Evolutionary conservation across 768 basidiomycete genomes (phyloP).

Genomic region (Phanerodontia chrysosporium): DNA sequence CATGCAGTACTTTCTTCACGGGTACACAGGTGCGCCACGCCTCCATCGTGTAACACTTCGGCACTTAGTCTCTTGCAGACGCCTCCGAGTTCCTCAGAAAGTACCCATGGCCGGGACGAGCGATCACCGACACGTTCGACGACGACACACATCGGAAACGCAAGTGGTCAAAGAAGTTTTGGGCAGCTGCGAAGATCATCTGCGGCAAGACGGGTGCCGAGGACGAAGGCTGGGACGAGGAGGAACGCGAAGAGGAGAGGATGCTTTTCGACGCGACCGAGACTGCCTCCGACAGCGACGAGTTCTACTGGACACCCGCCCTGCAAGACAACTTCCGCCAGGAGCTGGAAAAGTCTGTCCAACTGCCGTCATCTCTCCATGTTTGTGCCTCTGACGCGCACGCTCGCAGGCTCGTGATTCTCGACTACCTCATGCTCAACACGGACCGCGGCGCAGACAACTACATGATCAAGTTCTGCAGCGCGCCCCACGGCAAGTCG

Average conservation of each 20-base stretch:
- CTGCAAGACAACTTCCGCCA: constrained; percentile 82
- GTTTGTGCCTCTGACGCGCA: constrained; percentile 10
- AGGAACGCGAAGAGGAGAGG: constrained; percentile 71
- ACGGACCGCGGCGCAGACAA: constrained; percentile 88
- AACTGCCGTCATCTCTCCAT: not conserved
- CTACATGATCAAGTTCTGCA: constrained; percentile 91
- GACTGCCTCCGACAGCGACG: constrained; percentile 45
- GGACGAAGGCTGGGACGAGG: constrained; percentile 63
- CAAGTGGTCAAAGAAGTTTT: constrained; percentile 59
- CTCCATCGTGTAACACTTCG: not conserved
- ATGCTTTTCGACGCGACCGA: constrained; percentile 66
- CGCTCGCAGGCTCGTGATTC: constrained; percentile 71
- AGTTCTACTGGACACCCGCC: constrained; percentile 79
- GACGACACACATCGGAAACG: constrained; percentile 78
- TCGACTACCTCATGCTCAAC: constrained; percentile 91
- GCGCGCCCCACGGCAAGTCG: constrained; percentile 72
- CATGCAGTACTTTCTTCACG: constrained; percentile 85
- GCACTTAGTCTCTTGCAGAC: constrained; percentile 39
- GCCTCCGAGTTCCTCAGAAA: constrained; percentile 84
- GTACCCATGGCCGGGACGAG: constrained; percentile 85
- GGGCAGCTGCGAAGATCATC: constrained; percentile 68
- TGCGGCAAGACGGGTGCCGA: constrained; percentile 81
- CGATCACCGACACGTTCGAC: constrained; percentile 82
- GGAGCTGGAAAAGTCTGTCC: constrained; percentile 78
- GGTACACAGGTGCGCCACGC: constrained; percentile 56